Evolutionary conservation across 805 yeast species (phyloP), one percentile per base, ranked within the genome.

Genomic region (Saccharomycopsis sp.): DNA sequence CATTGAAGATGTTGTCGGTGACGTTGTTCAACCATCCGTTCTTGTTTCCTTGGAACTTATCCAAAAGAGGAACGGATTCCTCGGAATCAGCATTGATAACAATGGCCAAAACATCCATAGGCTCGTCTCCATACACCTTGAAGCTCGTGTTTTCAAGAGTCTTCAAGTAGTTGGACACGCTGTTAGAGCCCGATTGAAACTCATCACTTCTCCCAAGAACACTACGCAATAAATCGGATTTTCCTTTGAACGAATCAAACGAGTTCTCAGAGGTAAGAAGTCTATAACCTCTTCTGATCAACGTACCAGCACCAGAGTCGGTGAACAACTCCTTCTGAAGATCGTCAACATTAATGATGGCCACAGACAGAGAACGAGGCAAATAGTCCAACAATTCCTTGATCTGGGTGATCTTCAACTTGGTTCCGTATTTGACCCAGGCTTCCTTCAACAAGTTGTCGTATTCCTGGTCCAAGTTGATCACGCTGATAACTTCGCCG

Each of bases 391-490:
- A 82, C 69, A 94, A 80, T 68, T 94, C 99, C 73, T 89, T 91
- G 73, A 94, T 94, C 75, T 94, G 98, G 73, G 87, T 92, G 72
- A 94, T 93, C 78, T 94, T 94, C 72, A 94, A 81, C 76, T 94
- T 94, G 61, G 99, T 94, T 65, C 99, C 99, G 73, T 93, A 94
- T 73, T 94, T 93, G 66, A 94, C 98, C 99, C 99, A 94, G 34
- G 94, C 82, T 74, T 94, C 91, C 72, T 91, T 87, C 84, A 94
- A 77, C 67, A 94, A 78, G 56, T 81, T 88, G 47, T 92, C 97
- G 69, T 87, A 94, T 75, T 94, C 98, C 76, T 94, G 98, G 70
- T 94, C 99, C 68, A 94, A 80, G 72, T 94, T 94, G 71, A 94
- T 94, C 59, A 82, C 86, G 49, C 94, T 85, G 62, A 94, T 84